These are phyloP conservation scores for Lycium ferocissimum DNA, from an alignment of 257 asterid genomes.

Conservation along the genomic window DNA sequence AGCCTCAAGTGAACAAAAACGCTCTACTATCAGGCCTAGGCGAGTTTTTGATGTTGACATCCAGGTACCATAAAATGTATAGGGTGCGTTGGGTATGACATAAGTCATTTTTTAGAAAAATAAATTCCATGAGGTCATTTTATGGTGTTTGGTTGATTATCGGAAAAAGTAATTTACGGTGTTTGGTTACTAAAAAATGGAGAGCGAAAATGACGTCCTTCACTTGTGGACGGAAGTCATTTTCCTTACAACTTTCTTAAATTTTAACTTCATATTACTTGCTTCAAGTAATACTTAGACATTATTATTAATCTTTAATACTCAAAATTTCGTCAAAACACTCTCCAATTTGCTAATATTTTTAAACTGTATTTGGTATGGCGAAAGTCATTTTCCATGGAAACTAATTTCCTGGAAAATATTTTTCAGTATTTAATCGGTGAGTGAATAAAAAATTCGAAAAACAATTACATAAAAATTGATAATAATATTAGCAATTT, in stretches of 20 bases:
- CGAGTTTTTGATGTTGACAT: slow-evolving; percentile 36
- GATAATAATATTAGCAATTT: background rate
- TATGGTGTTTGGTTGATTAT: background rate
- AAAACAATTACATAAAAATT: background rate
- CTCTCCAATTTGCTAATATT: background rate
- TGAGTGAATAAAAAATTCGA: background rate
- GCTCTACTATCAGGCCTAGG: background rate
- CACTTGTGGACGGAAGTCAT: background rate
- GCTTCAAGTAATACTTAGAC: background rate
- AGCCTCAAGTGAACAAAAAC: background rate
- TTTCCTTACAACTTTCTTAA: background rate
- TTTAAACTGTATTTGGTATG: background rate
- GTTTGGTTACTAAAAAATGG: background rate
- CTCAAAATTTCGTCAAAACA: background rate
- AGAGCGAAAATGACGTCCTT: no score
- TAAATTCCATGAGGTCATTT: background rate
- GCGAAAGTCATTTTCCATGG: background rate
- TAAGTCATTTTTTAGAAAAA: background rate
- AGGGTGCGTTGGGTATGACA: background rate
- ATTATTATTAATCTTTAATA: background rate
- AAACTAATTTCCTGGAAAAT: background rate
- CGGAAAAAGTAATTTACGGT: background rate
- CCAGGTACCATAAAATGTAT: slow-evolving; percentile 23
- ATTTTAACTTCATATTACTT: background rate
- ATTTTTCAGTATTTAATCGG: background rate